Evolutionary conservation across 129 eudicot genomes (phyloP).

Genomic region (Centrapalus pauciflorus): DNA sequence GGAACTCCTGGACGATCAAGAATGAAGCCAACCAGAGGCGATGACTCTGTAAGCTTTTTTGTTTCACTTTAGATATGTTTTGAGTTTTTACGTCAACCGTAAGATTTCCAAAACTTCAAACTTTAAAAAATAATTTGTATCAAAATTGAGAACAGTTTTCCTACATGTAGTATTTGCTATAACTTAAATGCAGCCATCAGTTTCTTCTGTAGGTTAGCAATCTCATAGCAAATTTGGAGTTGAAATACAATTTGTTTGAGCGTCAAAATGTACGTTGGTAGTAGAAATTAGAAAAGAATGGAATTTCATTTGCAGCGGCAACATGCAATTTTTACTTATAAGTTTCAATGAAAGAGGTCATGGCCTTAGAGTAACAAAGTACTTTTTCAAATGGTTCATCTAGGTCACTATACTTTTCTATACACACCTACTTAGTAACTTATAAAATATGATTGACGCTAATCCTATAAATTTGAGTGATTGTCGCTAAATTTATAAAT

Average conservation of each 20-base stretch:
- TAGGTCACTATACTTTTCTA: too few species aligned
- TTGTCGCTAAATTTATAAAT: background rate
- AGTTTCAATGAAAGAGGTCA: too few species aligned
- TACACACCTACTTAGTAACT: too few species aligned
- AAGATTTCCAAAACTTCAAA: background rate
- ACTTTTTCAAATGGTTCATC: too few species aligned
- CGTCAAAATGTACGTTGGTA: slow-evolving; percentile 16
- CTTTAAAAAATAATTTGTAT: background rate
- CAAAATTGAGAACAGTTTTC: background rate
- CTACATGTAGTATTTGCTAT: background rate
- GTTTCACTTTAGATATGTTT: background rate
- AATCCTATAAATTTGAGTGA: background rate
- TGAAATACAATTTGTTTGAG: slow-evolving; percentile 8
- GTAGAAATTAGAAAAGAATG: too few species aligned
- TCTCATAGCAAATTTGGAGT: background rate
- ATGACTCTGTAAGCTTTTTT: slow-evolving; percentile 58
- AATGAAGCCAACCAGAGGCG: slow-evolving; percentile 53
- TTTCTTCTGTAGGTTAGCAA: background rate
- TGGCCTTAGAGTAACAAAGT: too few species aligned
- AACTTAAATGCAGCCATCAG: background rate
- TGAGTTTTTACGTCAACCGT: background rate
- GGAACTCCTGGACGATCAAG: slow-evolving; percentile 61
- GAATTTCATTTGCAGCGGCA: background rate
- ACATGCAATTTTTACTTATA: too few species aligned
- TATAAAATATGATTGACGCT: too few species aligned